Base-by-base conservation (phyloP, 2,329 filamentous ascomycete genomes). In the Microascus cirrosus region DNA sequence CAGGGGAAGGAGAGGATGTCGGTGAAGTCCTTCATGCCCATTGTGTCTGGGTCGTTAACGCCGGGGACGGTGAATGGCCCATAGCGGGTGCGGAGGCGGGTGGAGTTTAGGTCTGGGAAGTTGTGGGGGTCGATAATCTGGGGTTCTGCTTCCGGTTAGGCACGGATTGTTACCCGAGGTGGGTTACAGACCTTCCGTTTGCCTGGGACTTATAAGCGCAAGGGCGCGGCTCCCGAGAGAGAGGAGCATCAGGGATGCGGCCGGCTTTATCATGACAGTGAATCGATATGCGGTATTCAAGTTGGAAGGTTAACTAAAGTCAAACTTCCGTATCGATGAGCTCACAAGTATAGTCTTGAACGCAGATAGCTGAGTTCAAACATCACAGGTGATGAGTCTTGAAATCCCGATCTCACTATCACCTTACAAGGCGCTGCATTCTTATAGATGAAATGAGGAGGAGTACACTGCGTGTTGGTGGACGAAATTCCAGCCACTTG, bases 51-150 rank as follows among this genome's bases (percentile, higher is more conserved):
- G 55, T 61, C 59, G 53, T 60, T 25, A 12, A 56, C 57, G 15
- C 60, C 45, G 15, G 64, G 64, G 18, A 62, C 60, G 20, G 56
- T 39, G 48, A 63, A 62, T 39, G 63, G 65, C 18, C 65, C 64
- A 56, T 64, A 64, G 28, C 28, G 59, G 36, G 60, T 53, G 51
- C 53, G 56, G 52, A 61, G 50, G 24, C 64, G 62, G 58, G 62
- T 39, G 10, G 61, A 52, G 22, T 62, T 58, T 15, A 61, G 55
- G 8, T 61, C 53, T 2, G 58, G 32, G 56, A 62, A 63, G 60
- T 58, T 60, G 4, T 57, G 54, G 13, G 65, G 58, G 28, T 59
- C 36, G 18, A 63, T 56, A 13, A 48, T 5, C 39, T 55, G 35
- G 28, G 28, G 18, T 20, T 57, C 32, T 12, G 42, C 10, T 34